Evolutionary conservation across 371 early-diverging fungal genomes (phyloP), one percentile per base, ranked within the genome.

Genomic region (Mucor mucedo): DNA sequence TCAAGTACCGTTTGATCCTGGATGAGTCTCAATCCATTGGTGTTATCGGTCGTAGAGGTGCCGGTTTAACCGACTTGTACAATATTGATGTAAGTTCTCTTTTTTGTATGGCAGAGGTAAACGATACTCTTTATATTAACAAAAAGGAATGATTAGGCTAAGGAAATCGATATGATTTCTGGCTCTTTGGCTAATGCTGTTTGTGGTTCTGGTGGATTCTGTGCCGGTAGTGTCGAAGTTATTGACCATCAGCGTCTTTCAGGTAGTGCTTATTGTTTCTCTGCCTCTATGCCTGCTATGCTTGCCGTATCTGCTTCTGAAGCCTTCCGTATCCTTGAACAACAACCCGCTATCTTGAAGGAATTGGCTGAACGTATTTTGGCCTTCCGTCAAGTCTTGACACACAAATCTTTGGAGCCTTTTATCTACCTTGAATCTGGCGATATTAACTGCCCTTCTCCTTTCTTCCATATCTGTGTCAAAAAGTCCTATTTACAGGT

Each of bases 241-340:
- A 86, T 96, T 30, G 98, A 98, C 65, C 97, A 99, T 83, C 89
- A 98, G 79, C 89, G 98, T 57, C 87, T 99, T 8, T 93, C 95
- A 10, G 96, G 98, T 14, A 82, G 84, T 30, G 93, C 96, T 2
- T 99, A 99, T 76, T 94, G 94, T 65, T 99, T 95, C 80, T 99
- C 99, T 40, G 99, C 99, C 8, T 94, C 99, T n/a, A 87, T 99
- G 52, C 99, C 99, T 10, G 97, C 97, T 27, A 93, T 97, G 82
- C 80, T 99, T 16, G 89, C 99, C 10, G 92, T 94, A 14, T 88
- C 93, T 35, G 95, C 95, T 6, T 77, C 92, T 5, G 95, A 95
- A 69, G 95, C 93, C 4, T 79, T 99, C 70, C 84, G 87, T 21
- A 77, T 88, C n/a, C 80, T 95, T 49, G 60, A 72, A 8, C 73